Percentiles rank a stretch among this genome's conserved stretches.
phyloP scores from a whole-genome alignment of 139 green algal genomes.

The Tetraselmis striata region DNA sequence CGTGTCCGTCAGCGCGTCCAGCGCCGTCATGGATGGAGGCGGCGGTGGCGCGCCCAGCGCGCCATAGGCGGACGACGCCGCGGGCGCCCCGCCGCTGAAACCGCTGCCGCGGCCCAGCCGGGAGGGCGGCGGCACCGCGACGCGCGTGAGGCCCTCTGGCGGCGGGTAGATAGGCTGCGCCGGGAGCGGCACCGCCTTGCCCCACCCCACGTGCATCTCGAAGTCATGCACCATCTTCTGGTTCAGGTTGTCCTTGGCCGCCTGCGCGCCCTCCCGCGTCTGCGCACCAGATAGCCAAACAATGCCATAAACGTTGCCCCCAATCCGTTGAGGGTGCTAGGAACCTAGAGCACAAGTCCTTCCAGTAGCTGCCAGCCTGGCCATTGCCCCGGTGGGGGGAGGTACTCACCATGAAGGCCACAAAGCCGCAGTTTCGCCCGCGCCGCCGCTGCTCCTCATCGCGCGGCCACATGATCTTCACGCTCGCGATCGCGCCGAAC shows the following conservation, averaged over 20 bases:
- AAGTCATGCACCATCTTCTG: slow-evolving; percentile 66
- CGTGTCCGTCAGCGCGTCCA: slow-evolving; percentile 60
- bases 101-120: slow-evolving; percentile 53
- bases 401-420: slow-evolving; percentile 93
- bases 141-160: slow-evolving; percentile 43
- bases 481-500: slow-evolving; percentile 82
- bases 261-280: slow-evolving; percentile 59
- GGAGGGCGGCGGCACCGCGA: slow-evolving; percentile 6
- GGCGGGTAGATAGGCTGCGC: slow-evolving; percentile 62
- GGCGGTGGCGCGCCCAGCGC: not conserved
- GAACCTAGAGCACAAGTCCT: too few relatives aligned
- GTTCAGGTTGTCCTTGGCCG: slow-evolving; percentile 72
- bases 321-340: too few relatives aligned
- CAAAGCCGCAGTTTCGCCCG: slow-evolving; percentile 89
- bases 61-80: slow-evolving; percentile 48
- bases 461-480: slow-evolving; percentile 98
- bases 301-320: too few relatives aligned
- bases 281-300: slow-evolving; percentile 22
- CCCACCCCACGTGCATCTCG: slow-evolving; percentile 86
- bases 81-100: not conserved
- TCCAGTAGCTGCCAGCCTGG: too few relatives aligned
- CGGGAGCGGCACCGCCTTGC: slow-evolving; percentile 80
- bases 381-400: too few relatives aligned
- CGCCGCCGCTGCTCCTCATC: slow-evolving; percentile 83
- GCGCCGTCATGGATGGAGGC: not conserved